phyloP scores from a whole-genome alignment of 306 rosid genomes.

The Corylus americana region DNA sequence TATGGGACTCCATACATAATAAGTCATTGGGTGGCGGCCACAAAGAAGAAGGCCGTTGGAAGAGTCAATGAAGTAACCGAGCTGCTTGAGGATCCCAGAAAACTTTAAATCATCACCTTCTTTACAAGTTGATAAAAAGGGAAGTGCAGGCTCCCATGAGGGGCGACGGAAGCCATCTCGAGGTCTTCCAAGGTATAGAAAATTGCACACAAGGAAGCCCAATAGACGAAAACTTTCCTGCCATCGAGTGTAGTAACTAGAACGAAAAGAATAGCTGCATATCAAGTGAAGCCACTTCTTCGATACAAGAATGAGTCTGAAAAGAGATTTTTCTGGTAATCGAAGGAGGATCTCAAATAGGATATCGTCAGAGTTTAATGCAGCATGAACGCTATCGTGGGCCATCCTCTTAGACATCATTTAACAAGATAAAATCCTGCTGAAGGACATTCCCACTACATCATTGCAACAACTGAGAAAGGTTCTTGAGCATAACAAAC shows the following conservation, averaged over 20 bases:
- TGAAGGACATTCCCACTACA: slow-evolving; percentile 21
- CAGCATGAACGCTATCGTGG: slow-evolving; percentile 37
- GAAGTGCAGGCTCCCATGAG: slow-evolving; percentile 64
- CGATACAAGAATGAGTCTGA: slow-evolving; percentile 47
- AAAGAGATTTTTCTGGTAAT: slow-evolving; percentile 56
- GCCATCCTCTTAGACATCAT: slow-evolving; percentile 36
- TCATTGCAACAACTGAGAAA: slow-evolving; percentile 26
- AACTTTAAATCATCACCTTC: slow-evolving; percentile 70
- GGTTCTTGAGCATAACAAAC: slow-evolving; percentile 2
- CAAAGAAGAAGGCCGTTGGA: slow-evolving; percentile 66
- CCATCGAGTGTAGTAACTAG: slow-evolving; percentile 48
- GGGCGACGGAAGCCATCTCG: slow-evolving; percentile 61
- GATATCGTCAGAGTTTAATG: slow-evolving; percentile 65
- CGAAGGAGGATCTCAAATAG: slow-evolving; percentile 63
- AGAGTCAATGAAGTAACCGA: slow-evolving; percentile 71
- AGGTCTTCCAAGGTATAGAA: slow-evolving; percentile 60
- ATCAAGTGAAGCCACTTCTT: slow-evolving; percentile 67
- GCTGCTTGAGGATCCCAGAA: slow-evolving; percentile 55
- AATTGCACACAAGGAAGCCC: slow-evolving; percentile 74
- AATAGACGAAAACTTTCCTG: slow-evolving; percentile 48
- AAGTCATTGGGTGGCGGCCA: slow-evolving; percentile 68
- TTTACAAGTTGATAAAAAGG: slow-evolving; percentile 63
- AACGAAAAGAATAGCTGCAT: slow-evolving; percentile 54
- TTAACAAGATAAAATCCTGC: slow-evolving; percentile 35
- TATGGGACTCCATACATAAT: slow-evolving; percentile 55